Base-by-base conservation (phyloP, 1,284 basidiomycete species). In the Xerocomus amazonicus region DNA sequence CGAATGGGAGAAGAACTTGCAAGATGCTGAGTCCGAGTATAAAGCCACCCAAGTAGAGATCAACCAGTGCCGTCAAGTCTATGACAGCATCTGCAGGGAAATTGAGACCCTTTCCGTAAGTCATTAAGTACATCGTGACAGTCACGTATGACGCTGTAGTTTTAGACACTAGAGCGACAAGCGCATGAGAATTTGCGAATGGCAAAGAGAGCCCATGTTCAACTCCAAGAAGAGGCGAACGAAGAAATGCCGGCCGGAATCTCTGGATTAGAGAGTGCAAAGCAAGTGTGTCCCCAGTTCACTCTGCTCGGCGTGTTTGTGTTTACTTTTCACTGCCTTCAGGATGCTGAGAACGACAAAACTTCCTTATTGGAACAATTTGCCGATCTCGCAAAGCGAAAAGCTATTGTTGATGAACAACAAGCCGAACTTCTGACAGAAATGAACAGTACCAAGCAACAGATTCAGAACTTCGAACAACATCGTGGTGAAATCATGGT, bases 201-300 rank as follows among this genome's bases (percentile, higher is more conserved):
- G 13, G 57, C 67, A 17, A 75, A 70, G 60, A 46, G 58, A 10
- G 51, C 59, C 7, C 69, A 76, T 29, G 59, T 64, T n/a, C 60
- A 67, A 6, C 59, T 83, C 9, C 73, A 78, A 52, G 73, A 81
- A 23, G 84, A 88, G 57, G 76, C 81, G 17, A 84, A 86, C 50
- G 84, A 90, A 42, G 85, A 87, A 29, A 73, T 87, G 58, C 89
- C 92, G 2, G 80, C 79, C 13, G 83, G 82, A 58, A 76, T 93
- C 14, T 76, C 80, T 19, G 81, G 78, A 6, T 72, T 93, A 19
- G 77, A 88, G 54, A 76, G 73, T 47, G 74, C 79, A 36, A 80
- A 76, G 60, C 64, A 71, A 51, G 82, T 80, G 48, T 14, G 69
- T 62, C 41, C 43, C 9, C 23, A 19, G 12, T 23, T 41, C 14